Base-by-base conservation (phyloP, 495 filamentous ascomycete species). In the Apodospora peruviana region DNA sequence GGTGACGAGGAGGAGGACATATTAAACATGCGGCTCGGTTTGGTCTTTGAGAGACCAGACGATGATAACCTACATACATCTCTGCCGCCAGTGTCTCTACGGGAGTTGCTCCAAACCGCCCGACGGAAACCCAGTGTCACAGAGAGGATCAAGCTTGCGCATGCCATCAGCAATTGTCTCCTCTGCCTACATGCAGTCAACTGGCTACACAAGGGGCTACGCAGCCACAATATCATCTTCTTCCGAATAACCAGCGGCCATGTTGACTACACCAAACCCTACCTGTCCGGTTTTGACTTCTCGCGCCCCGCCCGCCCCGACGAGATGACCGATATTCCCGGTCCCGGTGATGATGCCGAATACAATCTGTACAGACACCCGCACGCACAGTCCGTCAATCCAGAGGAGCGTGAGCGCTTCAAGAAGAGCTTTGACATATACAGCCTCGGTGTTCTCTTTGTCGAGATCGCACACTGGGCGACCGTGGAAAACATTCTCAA, bases 191-290 rank as follows among this genome's bases (percentile, higher is more conserved):
- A 84, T 42, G 67, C 72, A 0, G 75, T 82, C 7, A 75, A 79
- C 47, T 84, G 78, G 79, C 67, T 82, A 25, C 80, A 82, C 66
- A 84, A 83, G 51, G 77, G 75, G 2, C 54, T 84, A 2, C 72
- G 77, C 34, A 76, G 71, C 53, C 63, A 78, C 53, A 80, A 78
- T 54, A 66, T 83, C 47, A 54, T 83, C 12, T 83, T 82, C 58
- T 76, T 81, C 51, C 50, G 47, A 18, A 53, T 50, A 16, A 51
- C 23, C 14, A 21, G 10, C 21, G 58, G 58, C 11, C 45, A 49
- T 18, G 60, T 68, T 25, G 60, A 68, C 45, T 65, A 60, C 43
- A 35, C 42, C 7, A 55, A 56, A 35, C 76, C 76, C 0, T 75
- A 68, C 43, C 59, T 82, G 19, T 69, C 70, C 1, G 78, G 78